phyloP scores from a whole-genome alignment of 495 filamentous ascomycete species.

The Aspergillus cristatus region DNA sequence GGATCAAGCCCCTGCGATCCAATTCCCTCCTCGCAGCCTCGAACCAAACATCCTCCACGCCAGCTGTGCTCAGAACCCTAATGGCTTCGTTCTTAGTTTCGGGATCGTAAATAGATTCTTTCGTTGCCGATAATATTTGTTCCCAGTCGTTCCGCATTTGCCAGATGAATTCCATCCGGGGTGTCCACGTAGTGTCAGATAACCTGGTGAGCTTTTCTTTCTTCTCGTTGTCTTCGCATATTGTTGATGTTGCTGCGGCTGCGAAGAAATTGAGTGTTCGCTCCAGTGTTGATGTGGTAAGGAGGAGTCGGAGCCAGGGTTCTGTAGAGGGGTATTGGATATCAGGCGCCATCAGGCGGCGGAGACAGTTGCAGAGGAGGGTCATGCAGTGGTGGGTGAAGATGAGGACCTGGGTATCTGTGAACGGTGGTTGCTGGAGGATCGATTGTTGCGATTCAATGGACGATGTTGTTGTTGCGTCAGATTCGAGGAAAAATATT shows the following conservation, averaged over 20 bases:
- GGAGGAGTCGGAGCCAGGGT: slow-evolving; percentile 21
- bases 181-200: slow-evolving; percentile 12
- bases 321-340: slow-evolving; percentile 16
- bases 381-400: slow-evolving; percentile 22
- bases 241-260: slow-evolving; percentile 7
- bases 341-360: slow-evolving; percentile 20
- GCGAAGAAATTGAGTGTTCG: slow-evolving; percentile 17
- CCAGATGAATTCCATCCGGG: slow-evolving; percentile 20
- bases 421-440: slow-evolving; percentile 20
- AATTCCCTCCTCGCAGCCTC: slow-evolving; percentile 18
- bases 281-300: slow-evolving; percentile 20
- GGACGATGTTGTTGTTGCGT: slow-evolving; percentile 1
- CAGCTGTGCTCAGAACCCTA: background rate
- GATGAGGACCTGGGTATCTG: slow-evolving; percentile 14
- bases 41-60: slow-evolving; percentile 20
- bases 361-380: slow-evolving; percentile 18
- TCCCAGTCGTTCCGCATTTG: slow-evolving; percentile 17
- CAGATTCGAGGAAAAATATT: slow-evolving; percentile 22
- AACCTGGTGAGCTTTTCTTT: background rate
- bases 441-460: slow-evolving; percentile 14
- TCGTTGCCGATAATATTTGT: slow-evolving; percentile 9
- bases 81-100: background rate
- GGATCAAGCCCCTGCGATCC: slow-evolving; percentile 13
- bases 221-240: slow-evolving; percentile 11
- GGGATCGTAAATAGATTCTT: background rate